Evolutionary conservation across 2,329 filamentous ascomycete genomes (phyloP).

Genomic region (Penicillium sp.): DNA sequence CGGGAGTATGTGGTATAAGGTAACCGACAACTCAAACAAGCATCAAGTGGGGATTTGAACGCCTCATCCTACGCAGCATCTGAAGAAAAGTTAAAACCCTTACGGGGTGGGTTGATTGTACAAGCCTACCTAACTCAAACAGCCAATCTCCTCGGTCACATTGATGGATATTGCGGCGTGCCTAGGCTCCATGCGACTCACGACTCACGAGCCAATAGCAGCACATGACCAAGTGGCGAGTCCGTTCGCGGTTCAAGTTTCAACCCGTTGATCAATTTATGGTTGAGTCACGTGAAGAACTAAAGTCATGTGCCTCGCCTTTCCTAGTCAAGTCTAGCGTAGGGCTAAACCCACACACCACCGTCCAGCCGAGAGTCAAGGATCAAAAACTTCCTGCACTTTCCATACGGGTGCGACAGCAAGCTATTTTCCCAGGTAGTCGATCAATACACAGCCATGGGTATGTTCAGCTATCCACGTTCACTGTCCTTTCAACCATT

Average conservation of each 20-base stretch:
- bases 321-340: constrained; percentile 35
- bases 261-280: too few relatives aligned
- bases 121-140: too few relatives aligned
- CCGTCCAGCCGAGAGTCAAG: constrained; percentile 40
- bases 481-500: neutral
- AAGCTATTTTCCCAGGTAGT: constrained; percentile 40
- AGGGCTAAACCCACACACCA: constrained; percentile 47
- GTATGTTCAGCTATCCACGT: constrained; percentile 30
- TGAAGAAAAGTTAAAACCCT: neutral
- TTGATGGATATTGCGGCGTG: too few relatives aligned
- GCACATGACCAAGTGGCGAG: neutral
- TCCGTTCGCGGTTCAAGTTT: too few relatives aligned
- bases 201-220: too few relatives aligned
- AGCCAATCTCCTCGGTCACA: too few relatives aligned
- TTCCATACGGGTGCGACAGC: constrained; percentile 41
- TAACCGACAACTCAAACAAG: neutral
- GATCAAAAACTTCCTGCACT: constrained; percentile 39
- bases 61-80: neutral
- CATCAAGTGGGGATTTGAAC: neutral
- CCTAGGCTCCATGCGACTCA: too few relatives aligned
- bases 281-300: neutral
- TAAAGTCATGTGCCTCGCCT: constrained; percentile 11
- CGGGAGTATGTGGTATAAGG: too few relatives aligned
- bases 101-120: neutral
- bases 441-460: constrained; percentile 45